These are phyloP conservation scores for Arabis hirsuta DNA, from an alignment of 345 rosid species.

Conservation along the genomic window DNA sequence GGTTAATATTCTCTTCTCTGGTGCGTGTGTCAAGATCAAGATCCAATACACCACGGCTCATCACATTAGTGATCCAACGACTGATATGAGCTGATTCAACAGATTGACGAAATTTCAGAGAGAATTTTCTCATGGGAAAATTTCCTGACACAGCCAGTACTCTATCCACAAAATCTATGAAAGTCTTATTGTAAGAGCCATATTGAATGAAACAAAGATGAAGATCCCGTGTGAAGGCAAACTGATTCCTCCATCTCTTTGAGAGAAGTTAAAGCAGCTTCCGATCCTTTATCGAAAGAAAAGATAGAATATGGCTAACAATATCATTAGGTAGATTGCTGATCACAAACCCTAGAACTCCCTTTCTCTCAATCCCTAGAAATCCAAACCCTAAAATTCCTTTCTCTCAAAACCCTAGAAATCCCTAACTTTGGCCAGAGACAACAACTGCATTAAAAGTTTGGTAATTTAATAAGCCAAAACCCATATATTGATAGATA, in stretches of 20 bases:
- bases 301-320: background rate
- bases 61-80: background rate
- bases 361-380: background rate
- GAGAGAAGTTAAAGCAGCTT: slow-evolving; percentile 10
- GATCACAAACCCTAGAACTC: background rate
- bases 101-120: background rate
- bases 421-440: no score
- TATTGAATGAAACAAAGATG: background rate
- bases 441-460: no score
- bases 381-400: background rate
- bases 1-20: no score
- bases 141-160: background rate
- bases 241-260: slow-evolving; percentile 5
- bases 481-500: no score
- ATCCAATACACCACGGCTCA: background rate
- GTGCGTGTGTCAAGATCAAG: background rate
- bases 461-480: no score
- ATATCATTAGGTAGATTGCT: background rate
- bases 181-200: background rate
- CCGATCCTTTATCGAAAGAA: background rate
- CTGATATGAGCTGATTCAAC: background rate
- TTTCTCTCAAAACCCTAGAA: background rate
- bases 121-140: background rate
- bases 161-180: background rate
- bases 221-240: background rate